Conservation (phyloP, 2,329 filamentous ascomycete species). For the Hymenoscyphus salicellus region DNA sequence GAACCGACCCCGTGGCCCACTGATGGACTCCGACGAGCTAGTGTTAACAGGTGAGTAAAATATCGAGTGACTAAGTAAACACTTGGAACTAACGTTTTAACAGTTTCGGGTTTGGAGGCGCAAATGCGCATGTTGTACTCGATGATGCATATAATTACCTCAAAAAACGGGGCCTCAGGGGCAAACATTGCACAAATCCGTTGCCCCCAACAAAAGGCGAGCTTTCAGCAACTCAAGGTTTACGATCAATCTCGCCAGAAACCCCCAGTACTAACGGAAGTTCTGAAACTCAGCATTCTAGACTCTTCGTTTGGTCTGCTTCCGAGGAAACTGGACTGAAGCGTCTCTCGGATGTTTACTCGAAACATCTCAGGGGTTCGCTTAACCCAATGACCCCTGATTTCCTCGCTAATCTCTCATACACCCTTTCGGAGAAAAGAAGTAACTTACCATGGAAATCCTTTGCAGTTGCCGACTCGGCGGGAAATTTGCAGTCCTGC, state of each 20-base stretch:
- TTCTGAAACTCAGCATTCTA: not conserved
- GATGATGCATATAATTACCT: constrained; percentile 29
- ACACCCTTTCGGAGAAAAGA: constrained; percentile 28
- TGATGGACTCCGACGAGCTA: constrained; percentile 18
- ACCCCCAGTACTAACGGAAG: not conserved
- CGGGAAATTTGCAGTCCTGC: not conserved
- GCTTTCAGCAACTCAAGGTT: not conserved
- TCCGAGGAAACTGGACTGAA: constrained; percentile 7
- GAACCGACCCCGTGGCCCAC: constrained; percentile 14
- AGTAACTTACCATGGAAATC: constrained; percentile 4
- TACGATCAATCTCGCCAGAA: not conserved
- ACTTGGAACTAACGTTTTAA: not conserved
- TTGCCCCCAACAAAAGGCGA: not conserved
- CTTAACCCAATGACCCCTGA: not conserved
- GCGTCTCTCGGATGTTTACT: not conserved
- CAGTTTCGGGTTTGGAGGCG: constrained; percentile 29
- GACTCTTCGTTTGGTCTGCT: constrained; percentile 9
- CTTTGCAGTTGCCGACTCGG: not conserved
- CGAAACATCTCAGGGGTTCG: not conserved
- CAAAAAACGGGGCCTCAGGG: not conserved
- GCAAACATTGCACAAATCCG: constrained; percentile 7
- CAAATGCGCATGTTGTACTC: constrained; percentile 24
- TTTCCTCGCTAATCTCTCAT: not conserved
- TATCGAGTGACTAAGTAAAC: not conserved
- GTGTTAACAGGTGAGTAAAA: constrained; percentile 22